Conservation (phyloP, 2,329 filamentous ascomycete species). For the Colletotrichum tofieldiae region DNA sequence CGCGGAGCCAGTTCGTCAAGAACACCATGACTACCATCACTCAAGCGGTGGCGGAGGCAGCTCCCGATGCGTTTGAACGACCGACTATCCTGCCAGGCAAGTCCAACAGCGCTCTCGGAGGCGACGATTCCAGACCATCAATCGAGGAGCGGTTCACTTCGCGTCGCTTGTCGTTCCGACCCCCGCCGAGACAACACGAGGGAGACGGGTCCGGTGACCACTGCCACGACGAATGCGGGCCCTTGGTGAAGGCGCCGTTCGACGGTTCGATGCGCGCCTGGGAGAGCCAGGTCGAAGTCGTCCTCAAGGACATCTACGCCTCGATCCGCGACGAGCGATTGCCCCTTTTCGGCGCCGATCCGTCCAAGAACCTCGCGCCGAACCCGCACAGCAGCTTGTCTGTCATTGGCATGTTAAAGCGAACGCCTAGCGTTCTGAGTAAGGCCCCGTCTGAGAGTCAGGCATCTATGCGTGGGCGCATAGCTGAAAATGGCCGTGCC, state of each 20-base stretch:
- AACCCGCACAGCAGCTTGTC: slow-evolving; percentile 77
- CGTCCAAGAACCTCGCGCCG: slow-evolving; percentile 58
- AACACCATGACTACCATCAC: slow-evolving; percentile 95
- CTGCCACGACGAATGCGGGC: slow-evolving; percentile 73
- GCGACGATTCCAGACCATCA: slow-evolving; percentile 53
- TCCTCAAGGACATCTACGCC: slow-evolving; percentile 91
- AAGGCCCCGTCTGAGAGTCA: slow-evolving; percentile 90
- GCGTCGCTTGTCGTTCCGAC: slow-evolving; percentile 67
- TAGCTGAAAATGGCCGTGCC: slow-evolving; percentile 69
- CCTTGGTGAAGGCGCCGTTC: slow-evolving; percentile 84
- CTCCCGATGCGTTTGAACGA: slow-evolving; percentile 75
- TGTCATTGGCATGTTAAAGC: slow-evolving; percentile 83
- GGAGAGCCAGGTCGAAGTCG: slow-evolving; percentile 91
- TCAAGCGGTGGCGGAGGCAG: slow-evolving; percentile 81
- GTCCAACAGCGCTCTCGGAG: slow-evolving; percentile 44
- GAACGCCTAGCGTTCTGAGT: slow-evolving; percentile 91
- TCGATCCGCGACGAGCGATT: slow-evolving; percentile 92
- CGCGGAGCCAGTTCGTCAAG: slow-evolving; percentile 91
- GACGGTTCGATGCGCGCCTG: slow-evolving; percentile 83
- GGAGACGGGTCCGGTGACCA: slow-evolving; percentile 51
- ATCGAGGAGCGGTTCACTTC: slow-evolving; percentile 55
- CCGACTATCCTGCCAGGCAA: slow-evolving; percentile 69
- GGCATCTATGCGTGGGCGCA: slow-evolving; percentile 79
- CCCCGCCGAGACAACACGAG: slow-evolving; percentile 63
- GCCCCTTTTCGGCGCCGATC: slow-evolving; percentile 83